Base-by-base conservation (phyloP, 2,329 filamentous ascomycete genomes). In the Colletotrichum sp. region DNA sequence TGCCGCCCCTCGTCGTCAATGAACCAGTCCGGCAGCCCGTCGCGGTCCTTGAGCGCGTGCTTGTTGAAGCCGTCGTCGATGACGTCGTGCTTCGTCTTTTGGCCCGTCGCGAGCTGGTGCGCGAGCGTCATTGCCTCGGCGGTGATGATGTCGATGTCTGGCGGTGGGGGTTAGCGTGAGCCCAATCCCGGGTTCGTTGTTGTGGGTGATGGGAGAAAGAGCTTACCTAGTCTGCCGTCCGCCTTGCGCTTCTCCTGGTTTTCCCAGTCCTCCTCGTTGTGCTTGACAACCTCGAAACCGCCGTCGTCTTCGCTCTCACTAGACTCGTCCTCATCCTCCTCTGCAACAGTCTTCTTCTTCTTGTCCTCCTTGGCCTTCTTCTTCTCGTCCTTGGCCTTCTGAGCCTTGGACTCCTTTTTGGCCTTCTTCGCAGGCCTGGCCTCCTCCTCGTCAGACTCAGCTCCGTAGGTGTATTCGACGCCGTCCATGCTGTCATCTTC, bases 111-210 rank as follows among this genome's bases (percentile, higher is more conserved):
- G 73, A 99, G 92, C 80, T 95, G 91, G 77, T 98, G 97, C 1
- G 97, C 97, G 18, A 99, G 89, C 1, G 96, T 97, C 97, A 99
- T 99, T 76, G 97, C 97, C 87, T 99, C 97, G 7, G 95, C 97
- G n/a, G 97, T 99, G 80, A 98, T 98, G 80, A 99, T 98, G 82
- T 98, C 95, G 84, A 99, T 98, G 81, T 98, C 96, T 89, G 84
- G 82, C 1, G 18, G 5, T 57, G 33, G 29, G 59, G 31, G 68
- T 80, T 78, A 81, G 80, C n/a, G 8, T 21, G 16, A 18, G 29
- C 62, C 76, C 31, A 33, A 24, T 9, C 33, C 6, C 1, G 6
- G 16, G 18, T 18, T 8, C 7, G 21, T 33, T 18, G 24, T 59
- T 11, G 18, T 38, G n/a, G 7, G 6, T 8, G 27, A n/a, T 16